Evolutionary conservation across 305 asterid species (phyloP).

Genomic region (Coffea humblotiana): DNA sequence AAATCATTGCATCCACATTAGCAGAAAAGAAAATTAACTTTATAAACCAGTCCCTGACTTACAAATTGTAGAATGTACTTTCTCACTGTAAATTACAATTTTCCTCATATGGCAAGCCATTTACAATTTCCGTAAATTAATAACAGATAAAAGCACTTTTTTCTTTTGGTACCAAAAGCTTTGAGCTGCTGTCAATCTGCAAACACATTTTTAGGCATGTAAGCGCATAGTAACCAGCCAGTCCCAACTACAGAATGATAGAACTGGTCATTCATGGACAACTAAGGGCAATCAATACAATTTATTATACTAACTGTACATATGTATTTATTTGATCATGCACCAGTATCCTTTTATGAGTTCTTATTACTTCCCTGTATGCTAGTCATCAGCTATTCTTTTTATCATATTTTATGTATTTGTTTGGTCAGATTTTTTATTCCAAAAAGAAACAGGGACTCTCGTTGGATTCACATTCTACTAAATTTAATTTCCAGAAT

Average conservation of each 20-base stretch:
- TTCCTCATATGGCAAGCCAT: background rate
- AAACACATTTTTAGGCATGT: background rate
- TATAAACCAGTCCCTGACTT: background rate
- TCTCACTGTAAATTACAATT: background rate
- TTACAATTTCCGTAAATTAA: background rate
- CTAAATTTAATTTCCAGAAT: background rate
- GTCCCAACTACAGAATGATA: background rate
- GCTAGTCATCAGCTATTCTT: too few relatives aligned
- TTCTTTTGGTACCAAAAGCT: background rate
- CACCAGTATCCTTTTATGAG: background rate
- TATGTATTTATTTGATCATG: too few relatives aligned
- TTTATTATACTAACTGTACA: background rate
- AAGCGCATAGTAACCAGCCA: background rate
- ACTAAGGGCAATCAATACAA: background rate
- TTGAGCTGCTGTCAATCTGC: background rate
- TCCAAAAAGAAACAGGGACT: background rate
- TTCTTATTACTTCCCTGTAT: background rate
- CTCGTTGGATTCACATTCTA: background rate
- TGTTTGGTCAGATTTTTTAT: background rate
- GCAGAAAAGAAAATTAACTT: background rate
- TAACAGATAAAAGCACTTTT: background rate
- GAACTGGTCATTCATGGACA: background rate
- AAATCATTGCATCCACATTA: background rate
- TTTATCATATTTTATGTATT: too few relatives aligned
- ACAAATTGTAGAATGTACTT: background rate